Evolutionary conservation across 352 stramenopile species (phyloP), one percentile per base, ranked within the genome.

Genomic region (Pythium brachiatum): DNA sequence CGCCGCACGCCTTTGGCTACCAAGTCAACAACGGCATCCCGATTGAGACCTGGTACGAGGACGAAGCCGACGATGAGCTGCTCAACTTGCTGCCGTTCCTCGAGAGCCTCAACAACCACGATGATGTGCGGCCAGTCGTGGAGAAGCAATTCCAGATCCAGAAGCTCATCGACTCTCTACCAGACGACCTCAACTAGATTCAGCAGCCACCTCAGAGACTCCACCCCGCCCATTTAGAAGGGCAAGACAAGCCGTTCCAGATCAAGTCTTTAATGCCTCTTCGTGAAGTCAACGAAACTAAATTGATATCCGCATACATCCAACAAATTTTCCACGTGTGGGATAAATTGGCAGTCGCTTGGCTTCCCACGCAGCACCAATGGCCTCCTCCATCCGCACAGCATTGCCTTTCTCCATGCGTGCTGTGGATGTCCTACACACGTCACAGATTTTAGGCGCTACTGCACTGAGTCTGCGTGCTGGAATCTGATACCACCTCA

Each of bases 1-100:
- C 90, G 21, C 96, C 96, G 0, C 96, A 99, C 67, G 97, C 97
- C 0, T 99, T 99, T 75, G 96, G 94, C 4, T 99, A 99, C 76
- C 96, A 99, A 58, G 79, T 89, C n/a, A 64, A 64, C 50, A 64
- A 64, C 16, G 58, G 58, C n/a, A 57, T 64, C 20, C 58, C 58
- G 16, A 64, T 62, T 23, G 74, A 64, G 38, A 60, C 55, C 8
- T 99, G 97, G 97, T 99, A 98, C 80, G 94, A 99, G 66, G 95
- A 99, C 79, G 86, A 90, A 56, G 70, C 73, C 16, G 97, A 99
- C 72, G 90, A 85, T n/a, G 96, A 99, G 62, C 78, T 99, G 50
- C 68, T 98, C 47, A 98, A 98, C 51, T 72, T 99, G 29, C 76
- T 99, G 50, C 86, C 89, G 16, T 99, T 99, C 60, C 83, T 99